Evolutionary conservation across 257 asterid species (phyloP), one percentile per base, ranked within the genome.

Genomic region (Plectranthus barbatus): DNA sequence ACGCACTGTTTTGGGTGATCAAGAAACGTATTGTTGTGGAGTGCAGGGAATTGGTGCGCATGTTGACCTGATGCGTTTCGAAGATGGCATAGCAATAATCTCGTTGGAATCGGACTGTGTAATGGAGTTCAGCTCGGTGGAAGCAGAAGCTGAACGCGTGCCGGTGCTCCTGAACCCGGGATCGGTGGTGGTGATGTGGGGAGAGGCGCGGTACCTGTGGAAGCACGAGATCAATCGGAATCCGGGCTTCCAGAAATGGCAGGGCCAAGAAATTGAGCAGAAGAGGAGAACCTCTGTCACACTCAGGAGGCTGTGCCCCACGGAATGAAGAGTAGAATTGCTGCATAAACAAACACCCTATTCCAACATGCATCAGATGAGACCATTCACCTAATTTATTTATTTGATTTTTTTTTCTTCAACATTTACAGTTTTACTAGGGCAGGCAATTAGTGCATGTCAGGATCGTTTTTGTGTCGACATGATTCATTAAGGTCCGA

Each of bases 151-250:
- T 26, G 56, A 29, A 6, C 60, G 18, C 18, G 13, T 9, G 18
- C 91, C 97, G 0, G 79, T 89, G 0, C 87, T 85, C 72, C 68
- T 86, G 70, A 77, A 62, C 47, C 87, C 94, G 1, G 96, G 97
- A 51, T 89, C 96, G 9, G 64, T 86, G 1, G 82, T 87, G 51
- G 39, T 92, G 72, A 80, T 92, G 97, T 79, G 81, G 83, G 99
- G 96, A 17, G 96, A 89, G 46, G 97, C 99, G 0, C 82, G 99
- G 3, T 89, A 86, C 48, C 72, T 12, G 0, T 92, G 99, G 99
- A 84, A 83, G 72, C 99, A 89, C 31, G 95, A 87, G 80, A 92
- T 92, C 7, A 84, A 86, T 57, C 93, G 97, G 33, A 82, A 74
- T 46, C 86, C 83, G 2, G 97, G 96, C 3, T 77, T 82, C 50